Conservation (phyloP, 228 moss, liverwort and hornwort genomes). For the Sphagnum magellanicum region DNA sequence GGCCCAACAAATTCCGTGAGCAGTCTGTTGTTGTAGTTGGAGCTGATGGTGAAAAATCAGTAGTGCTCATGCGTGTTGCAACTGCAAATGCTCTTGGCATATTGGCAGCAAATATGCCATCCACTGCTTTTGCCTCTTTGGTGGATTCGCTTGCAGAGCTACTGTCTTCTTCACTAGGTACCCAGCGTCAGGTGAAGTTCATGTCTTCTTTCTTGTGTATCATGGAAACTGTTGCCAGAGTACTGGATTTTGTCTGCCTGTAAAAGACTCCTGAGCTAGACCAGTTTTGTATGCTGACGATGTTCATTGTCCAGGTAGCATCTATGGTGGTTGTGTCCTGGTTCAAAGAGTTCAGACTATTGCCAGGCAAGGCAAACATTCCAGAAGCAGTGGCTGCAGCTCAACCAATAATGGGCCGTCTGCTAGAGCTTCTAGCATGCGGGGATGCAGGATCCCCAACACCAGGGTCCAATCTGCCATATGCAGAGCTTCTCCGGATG, state of each 20-base stretch:
- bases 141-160: constrained; percentile 50
- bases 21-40: constrained; percentile 65
- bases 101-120: constrained; percentile 61
- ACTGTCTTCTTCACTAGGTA: constrained; percentile 52
- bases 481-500: constrained; percentile 61
- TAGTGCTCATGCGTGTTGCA: constrained; percentile 78
- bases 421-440: constrained; percentile 62
- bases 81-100: constrained; percentile 75
- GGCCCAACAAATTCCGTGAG: constrained; percentile 48
- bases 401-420: constrained; percentile 37
- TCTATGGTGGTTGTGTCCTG: constrained; percentile 85
- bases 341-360: constrained; percentile 61
- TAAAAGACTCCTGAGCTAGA: not conserved
- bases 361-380: constrained; percentile 22
- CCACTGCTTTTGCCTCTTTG: constrained; percentile 31
- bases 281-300: not conserved
- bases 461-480: constrained; percentile 69
- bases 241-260: not conserved
- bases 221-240: not conserved
- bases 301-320: constrained; percentile 47
- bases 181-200: constrained; percentile 66
- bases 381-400: constrained; percentile 40
- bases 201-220: not conserved
- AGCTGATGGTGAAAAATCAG: constrained; percentile 87
- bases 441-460: constrained; percentile 68